Evolutionary conservation across 495 filamentous ascomycete species (phyloP), one percentile per base, ranked within the genome.

Genomic region (Corynascus novoguineensis): DNA sequence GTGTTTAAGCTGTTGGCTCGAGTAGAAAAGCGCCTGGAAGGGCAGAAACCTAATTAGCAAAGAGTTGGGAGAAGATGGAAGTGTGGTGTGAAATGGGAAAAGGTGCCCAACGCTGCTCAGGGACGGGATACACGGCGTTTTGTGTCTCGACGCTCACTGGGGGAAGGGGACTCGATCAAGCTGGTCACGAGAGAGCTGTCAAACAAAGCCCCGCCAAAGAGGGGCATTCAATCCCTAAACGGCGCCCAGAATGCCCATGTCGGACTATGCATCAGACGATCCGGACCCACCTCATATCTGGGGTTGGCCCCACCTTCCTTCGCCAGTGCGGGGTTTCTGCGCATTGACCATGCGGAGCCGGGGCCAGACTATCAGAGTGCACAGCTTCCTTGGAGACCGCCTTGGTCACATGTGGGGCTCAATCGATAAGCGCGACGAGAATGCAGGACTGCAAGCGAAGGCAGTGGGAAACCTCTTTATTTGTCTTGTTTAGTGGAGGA

Each of bases 101-200:
- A n/a, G 47, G 42, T 46, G 24, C 27, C 24, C 24, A 40, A 35
- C 12, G 22, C 0, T 45, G 25, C 25, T 21, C 10, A 4, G 1
- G 38, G 19, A 31, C 51, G 47, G 53, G 42, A 51, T 27, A 37
- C 47, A 53, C 51, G 46, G 14, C 56, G 51, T 55, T 60, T 62
- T 58, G 55, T 57, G 51, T 41, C 46, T 46, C 40, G 52, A 34
- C 25, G 17, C 25, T 34, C 24, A 29, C 28, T 37, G 37, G 50
- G 40, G 32, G 53, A 51, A 38, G 52, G 54, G 44, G 51, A 19
- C 19, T 54, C 45, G 49, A 56, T 48, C 53, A 53, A 21, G 19
- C 19, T 53, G 55, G 65, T 64, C 65, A 64, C 60, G 62, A 60
- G 60, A 61, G 62, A 42, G 34, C 46, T 37, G 45, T 58, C 54